Base-by-base conservation (phyloP, 2,329 filamentous ascomycete species). In the Phoma sp. region DNA sequence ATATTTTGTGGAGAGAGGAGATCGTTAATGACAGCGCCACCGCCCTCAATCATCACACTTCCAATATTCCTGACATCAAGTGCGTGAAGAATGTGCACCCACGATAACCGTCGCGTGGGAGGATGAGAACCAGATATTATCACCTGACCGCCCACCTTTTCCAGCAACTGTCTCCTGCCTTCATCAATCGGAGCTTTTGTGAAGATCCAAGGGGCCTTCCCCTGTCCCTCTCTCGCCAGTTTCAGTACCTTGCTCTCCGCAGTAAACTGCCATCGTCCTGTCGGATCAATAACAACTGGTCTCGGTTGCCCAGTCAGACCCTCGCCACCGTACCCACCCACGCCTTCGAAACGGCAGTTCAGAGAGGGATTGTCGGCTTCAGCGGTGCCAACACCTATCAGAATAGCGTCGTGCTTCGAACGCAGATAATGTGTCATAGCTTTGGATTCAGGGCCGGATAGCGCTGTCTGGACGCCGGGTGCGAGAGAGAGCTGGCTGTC, bases 371-470 rank as follows among this genome's bases (percentile, higher is more conserved):
- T 85, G 73, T 98, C 93, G 17, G 91, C 89, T 21, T 91, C 79
- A 7, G 92, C 90, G 1, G 93, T 98, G 2, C 89, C 89, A 4
- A 89, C 91, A 18, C 93, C 93, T 26, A 98, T 81, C 20, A 96
- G 81, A 62, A 97, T 96, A 32, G 91, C 92, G 59, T 90, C 86
- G 76, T 98, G 92, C 14, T 83, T 84, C 11, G 88, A 87, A 66
- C 93, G 90, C 23, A 98, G 84, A 72, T 90, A 91, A 75, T 98
- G 93, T 0, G 93, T 97, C 91, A 98, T 96, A 47, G 90, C 84
- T 75, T 96, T 96, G 30, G 91, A 91, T 59, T 87, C 82, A 0
- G 89, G 84, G 3, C 93, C 93, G 1, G 93, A 98, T 12, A 98
- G 84, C 0, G 84, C 81, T 2, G 93, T 98, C 61, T 89, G 90